phyloP scores from a whole-genome alignment of 176 grass and related monocot species.

The Tuctoria greenei region DNA sequence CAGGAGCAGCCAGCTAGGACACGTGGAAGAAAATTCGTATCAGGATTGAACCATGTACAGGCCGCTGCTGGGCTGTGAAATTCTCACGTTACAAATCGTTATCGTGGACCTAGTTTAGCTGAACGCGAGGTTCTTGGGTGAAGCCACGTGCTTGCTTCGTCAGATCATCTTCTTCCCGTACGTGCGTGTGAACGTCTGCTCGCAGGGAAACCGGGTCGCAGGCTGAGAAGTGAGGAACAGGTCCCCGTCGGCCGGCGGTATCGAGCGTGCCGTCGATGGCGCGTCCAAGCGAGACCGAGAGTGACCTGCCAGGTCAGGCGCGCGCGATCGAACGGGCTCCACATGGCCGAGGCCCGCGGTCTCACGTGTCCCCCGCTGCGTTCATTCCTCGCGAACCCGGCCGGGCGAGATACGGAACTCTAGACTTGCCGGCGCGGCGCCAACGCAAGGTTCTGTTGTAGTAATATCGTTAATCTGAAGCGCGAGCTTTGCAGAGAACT shows the following conservation, averaged over 20 bases:
- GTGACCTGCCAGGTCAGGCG: not conserved
- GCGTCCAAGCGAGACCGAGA: not conserved
- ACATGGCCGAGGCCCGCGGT: conserved; percentile 6
- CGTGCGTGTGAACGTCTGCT: not conserved
- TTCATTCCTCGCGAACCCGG: not conserved
- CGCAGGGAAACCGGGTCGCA: not conserved
- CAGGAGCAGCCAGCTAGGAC: too few relatives aligned
- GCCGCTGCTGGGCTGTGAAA: too few relatives aligned
- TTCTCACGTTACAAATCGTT: too few relatives aligned
- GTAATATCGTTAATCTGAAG: too few relatives aligned
- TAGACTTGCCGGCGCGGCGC: not conserved
- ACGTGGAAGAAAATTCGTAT: too few relatives aligned
- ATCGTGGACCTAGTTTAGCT: too few relatives aligned
- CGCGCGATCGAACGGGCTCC: not conserved
- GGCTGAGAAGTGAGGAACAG: not conserved
- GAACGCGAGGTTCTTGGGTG: not conserved
- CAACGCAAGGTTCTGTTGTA: not conserved
- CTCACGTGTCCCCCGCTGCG: conserved; percentile 17
- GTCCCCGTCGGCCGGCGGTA: conserved; percentile 25
- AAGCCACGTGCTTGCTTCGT: not conserved
- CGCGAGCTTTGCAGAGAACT: not conserved
- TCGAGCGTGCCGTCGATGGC: not conserved
- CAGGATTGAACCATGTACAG: too few relatives aligned
- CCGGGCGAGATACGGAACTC: not conserved
- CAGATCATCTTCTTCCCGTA: not conserved